Percentiles rank a stretch among this genome's conserved stretches.
phyloP scores from a whole-genome alignment of 306 rosid genomes.

The Trifolium repens region DNA sequence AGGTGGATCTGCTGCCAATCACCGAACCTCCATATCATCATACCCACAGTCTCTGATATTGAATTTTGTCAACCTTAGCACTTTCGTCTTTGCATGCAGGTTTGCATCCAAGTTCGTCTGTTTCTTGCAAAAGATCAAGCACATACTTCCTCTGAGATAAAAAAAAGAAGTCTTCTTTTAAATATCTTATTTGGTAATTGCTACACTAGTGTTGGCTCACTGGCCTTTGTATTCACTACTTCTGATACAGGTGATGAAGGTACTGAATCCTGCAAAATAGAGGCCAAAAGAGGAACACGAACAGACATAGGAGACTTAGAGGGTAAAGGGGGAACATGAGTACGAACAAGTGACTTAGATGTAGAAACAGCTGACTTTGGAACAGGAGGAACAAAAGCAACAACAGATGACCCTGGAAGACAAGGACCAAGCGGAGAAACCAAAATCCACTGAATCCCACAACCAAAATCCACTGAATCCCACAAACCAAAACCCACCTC shows the following conservation, averaged over 20 bases:
- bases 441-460: neutral
- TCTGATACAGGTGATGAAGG: neutral
- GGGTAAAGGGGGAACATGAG: neutral
- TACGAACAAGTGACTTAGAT: neutral
- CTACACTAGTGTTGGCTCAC: neutral
- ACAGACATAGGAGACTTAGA: neutral
- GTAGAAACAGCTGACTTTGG: neutral
- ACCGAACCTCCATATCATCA: neutral
- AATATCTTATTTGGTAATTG: neutral
- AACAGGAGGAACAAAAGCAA: neutral
- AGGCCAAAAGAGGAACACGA: constrained; percentile 1
- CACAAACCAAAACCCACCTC: neutral
- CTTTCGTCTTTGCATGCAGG: neutral
- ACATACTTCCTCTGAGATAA: neutral
- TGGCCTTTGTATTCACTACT: neutral
- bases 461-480: neutral
- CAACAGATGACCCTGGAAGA: neutral
- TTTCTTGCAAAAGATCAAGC: neutral
- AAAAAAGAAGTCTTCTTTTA: neutral
- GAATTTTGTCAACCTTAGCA: neutral
- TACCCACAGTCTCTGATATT: neutral
- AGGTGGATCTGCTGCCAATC: neutral
- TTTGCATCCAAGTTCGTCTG: neutral
- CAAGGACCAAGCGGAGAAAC: constrained; percentile 4
- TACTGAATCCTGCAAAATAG: neutral